A percentile compares a stretch with the other conserved stretches of the same genome.
Conservation (phyloP, 2,329 filamentous ascomycete species). For the Zarea fungicola region DNA sequence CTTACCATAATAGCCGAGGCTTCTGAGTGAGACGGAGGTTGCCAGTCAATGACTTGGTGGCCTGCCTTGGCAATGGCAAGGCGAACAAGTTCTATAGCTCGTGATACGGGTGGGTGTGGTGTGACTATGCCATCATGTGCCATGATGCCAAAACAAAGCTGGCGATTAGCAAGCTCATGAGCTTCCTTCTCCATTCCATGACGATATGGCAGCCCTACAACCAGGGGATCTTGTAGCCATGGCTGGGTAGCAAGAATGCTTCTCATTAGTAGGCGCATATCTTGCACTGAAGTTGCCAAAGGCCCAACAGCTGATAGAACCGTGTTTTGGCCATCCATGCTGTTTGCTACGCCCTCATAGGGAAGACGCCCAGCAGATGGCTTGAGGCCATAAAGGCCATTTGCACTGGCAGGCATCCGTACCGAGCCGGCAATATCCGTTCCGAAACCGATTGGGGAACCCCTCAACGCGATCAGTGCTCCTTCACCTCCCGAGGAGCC, state of each 20-base stretch:
- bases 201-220: background rate
- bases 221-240: background rate
- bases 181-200: background rate
- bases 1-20: too few species aligned
- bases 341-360: background rate
- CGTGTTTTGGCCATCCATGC: background rate
- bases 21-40: background rate
- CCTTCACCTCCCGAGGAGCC: constrained; percentile 30
- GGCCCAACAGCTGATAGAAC: background rate
- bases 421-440: constrained; percentile 27
- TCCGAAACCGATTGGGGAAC: constrained; percentile 25
- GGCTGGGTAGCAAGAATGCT: background rate
- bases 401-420: constrained; percentile 23
- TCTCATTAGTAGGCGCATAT: background rate
- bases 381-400: constrained; percentile 2
- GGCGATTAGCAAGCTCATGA: too few species aligned
- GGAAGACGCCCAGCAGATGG: constrained; percentile 2
- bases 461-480: constrained; percentile 25
- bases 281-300: background rate
- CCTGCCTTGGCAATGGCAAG: background rate
- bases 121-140: background rate
- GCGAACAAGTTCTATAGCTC: background rate
- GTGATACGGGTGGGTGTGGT: background rate
- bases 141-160: background rate
- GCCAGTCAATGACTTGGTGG: background rate